A percentile compares a stretch with the other conserved stretches of the same genome.
Evolutionary conservation across 345 rosid genomes (phyloP).

Genomic region (Triadica sebifera): DNA sequence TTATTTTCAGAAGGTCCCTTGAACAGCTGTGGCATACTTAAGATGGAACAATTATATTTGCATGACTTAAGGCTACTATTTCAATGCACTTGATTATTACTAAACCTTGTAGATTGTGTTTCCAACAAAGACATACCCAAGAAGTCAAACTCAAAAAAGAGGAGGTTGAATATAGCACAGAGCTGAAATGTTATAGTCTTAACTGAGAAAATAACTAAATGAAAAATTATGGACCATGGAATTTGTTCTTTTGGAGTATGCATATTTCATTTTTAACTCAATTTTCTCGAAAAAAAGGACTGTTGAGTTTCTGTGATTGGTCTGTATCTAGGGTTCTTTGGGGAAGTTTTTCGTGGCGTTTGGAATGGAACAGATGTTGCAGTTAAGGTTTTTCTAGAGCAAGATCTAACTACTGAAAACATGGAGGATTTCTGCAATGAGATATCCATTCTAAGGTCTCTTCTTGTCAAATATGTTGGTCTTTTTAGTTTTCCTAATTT

Average conservation of each 20-base stretch:
- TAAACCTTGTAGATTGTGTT: neutral
- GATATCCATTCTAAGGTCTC: constrained; percentile 89
- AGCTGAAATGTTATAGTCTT: neutral
- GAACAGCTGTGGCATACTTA: neutral
- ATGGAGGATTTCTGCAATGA: constrained; percentile 99
- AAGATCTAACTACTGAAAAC: constrained; percentile 92
- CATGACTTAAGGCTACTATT: neutral
- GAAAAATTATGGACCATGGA: neutral
- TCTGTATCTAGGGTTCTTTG: constrained; percentile 65
- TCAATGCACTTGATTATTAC: neutral
- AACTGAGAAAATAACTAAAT: neutral
- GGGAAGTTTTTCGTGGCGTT: constrained; percentile 93
- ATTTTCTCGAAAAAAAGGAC: neutral
- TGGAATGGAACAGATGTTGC: constrained; percentile 99
- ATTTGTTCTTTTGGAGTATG: neutral
- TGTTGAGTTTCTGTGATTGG: neutral
- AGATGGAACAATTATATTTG: neutral
- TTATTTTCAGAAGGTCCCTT: neutral
- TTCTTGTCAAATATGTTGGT: constrained; percentile 26
- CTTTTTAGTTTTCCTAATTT: constrained; percentile 17
- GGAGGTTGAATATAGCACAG: no score
- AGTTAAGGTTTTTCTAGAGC: constrained; percentile 91
- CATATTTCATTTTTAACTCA: neutral
- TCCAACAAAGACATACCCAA: neutral
- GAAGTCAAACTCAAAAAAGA: neutral